phyloP scores from a whole-genome alignment of 331 rosid species.

The Malus hybrid region DNA sequence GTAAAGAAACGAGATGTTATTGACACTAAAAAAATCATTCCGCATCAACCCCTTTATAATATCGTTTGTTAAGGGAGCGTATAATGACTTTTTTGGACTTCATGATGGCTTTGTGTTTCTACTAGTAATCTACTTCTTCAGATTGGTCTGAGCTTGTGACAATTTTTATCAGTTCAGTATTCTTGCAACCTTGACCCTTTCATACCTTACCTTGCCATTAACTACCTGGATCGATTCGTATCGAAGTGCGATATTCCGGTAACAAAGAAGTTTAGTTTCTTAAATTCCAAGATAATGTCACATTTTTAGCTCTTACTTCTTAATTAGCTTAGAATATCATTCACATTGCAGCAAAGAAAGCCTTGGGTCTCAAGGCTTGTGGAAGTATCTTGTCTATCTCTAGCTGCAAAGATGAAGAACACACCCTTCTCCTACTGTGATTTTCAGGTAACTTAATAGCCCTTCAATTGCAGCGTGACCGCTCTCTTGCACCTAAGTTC shows the following conservation, averaged over 20 bases:
- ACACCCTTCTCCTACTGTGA: constrained; percentile 27
- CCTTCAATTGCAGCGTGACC: background rate
- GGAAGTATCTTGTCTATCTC: constrained; percentile 47
- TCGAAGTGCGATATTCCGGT: constrained; percentile 57
- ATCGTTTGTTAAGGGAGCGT: background rate
- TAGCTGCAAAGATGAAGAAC: constrained; percentile 63
- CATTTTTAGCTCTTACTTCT: background rate
- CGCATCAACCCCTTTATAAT: background rate
- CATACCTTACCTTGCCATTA: constrained; percentile 56
- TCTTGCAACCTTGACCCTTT: constrained; percentile 49
- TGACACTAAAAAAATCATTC: background rate
- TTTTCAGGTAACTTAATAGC: constrained; percentile 30
- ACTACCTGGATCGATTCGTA: constrained; percentile 59
- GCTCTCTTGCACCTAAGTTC: background rate
- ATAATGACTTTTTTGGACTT: background rate
- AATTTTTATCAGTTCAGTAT: constrained; percentile 26
- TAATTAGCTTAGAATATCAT: background rate
- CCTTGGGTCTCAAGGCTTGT: constrained; percentile 49
- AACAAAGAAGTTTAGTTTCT: background rate
- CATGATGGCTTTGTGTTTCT: background rate
- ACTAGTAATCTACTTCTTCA: background rate
- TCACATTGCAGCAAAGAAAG: constrained; percentile 36
- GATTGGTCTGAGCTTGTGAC: background rate
- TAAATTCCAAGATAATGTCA: background rate
- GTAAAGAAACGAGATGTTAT: constrained; percentile 12